phyloP scores from a whole-genome alignment of 1,139 yeast genomes.

The Pichia kudriavzevii region DNA sequence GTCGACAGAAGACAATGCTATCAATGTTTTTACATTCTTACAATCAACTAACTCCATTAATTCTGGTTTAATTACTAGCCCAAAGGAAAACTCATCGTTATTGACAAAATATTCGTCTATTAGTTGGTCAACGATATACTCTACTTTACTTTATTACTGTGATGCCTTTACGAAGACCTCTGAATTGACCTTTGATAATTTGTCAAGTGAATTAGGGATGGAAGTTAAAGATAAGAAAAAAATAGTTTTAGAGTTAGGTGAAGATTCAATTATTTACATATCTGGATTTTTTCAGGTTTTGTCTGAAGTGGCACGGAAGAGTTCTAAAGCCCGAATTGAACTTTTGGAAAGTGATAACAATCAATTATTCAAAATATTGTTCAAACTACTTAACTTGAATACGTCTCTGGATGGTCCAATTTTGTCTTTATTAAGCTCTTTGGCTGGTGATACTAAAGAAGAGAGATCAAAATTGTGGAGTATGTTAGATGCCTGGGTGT shows the following conservation, averaged over 20 bases:
- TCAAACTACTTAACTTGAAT: slow-evolving; percentile 40
- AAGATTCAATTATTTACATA: slow-evolving; percentile 71
- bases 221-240: slow-evolving; percentile 11
- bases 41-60: slow-evolving; percentile 24
- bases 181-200: slow-evolving; percentile 1
- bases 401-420: slow-evolving; percentile 51
- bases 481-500: slow-evolving; percentile 67
- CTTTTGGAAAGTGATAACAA: slow-evolving; percentile 29
- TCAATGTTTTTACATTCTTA: slow-evolving; percentile 36
- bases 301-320: slow-evolving; percentile 41
- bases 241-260: slow-evolving; percentile 53
- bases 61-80: slow-evolving; percentile 9
- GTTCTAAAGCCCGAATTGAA: slow-evolving; percentile 32
- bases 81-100: slow-evolving; percentile 16
- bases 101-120: slow-evolving; percentile 23
- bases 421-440: slow-evolving; percentile 43
- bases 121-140: slow-evolving; percentile 30
- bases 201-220: neutral
- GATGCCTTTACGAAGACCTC: slow-evolving; percentile 11
- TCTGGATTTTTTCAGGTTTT: slow-evolving; percentile 62
- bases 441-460: slow-evolving; percentile 38
- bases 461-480: slow-evolving; percentile 59
- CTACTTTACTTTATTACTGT: slow-evolving; percentile 26
- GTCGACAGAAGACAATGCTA: slow-evolving; percentile 48
- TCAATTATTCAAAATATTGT: slow-evolving; percentile 32